Percentiles rank a stretch among this genome's conserved stretches.
Evolutionary conservation across 768 basidiomycete species (phyloP).

Genomic region (Hortiboletus campestris): DNA sequence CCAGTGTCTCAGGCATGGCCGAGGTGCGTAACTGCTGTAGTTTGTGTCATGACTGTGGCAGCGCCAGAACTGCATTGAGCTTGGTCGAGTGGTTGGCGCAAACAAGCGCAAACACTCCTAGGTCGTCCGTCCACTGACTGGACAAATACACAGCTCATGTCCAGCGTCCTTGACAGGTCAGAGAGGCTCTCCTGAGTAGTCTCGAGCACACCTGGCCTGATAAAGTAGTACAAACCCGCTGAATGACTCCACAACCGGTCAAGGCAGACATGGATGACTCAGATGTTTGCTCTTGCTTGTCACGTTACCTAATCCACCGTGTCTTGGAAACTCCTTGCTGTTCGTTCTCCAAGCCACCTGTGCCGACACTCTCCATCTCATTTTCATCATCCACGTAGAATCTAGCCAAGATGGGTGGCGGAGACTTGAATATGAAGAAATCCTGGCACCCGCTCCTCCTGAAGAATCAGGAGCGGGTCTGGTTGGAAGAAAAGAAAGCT

Average conservation of each 20-base stretch:
- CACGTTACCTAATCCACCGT: background rate
- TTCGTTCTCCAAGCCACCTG: too few species aligned
- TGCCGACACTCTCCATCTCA: conserved; percentile 4
- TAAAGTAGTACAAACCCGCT: background rate
- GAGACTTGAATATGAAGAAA: conserved; percentile 99
- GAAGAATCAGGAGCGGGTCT: conserved; percentile 98
- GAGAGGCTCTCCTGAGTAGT: background rate
- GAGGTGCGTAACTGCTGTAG: conserved; percentile 1
- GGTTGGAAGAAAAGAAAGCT: conserved; percentile 97
- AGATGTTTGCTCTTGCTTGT: background rate
- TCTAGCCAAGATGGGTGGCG: conserved; percentile 88
- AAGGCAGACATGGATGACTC: background rate
- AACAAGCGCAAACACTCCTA: conserved; percentile 32
- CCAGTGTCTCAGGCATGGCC: conserved; percentile 37
- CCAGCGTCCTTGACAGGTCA: background rate
- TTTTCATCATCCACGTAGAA: conserved; percentile 13
- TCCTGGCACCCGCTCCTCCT: conserved; percentile 98
- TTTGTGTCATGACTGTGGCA: conserved; percentile 7
- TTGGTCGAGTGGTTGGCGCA: conserved; percentile 10
- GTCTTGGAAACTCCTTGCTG: too few species aligned
- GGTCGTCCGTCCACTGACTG: too few species aligned
- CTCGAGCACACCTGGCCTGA: background rate
- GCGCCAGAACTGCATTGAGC: background rate
- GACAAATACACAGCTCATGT: background rate
- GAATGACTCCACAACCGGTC: background rate